Evolutionary conservation across 805 yeast species (phyloP).

Genomic region (Wickerhamiella lipophila): DNA sequence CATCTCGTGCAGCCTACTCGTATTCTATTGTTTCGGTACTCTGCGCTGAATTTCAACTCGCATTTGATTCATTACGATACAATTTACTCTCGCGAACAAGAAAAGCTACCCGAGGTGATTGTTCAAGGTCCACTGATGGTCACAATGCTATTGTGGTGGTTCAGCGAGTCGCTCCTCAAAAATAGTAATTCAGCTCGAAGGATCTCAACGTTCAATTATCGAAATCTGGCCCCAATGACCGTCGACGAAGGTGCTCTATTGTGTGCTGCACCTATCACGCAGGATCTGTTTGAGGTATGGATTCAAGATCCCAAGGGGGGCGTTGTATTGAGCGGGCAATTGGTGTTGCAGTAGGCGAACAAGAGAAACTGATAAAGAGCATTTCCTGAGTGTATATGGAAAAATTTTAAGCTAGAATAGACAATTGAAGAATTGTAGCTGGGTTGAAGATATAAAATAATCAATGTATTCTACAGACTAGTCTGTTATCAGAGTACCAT

Average conservation of each 20-base stretch:
- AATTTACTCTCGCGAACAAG: conserved; percentile 39
- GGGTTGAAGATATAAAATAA: too few species aligned
- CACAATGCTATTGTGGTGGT: conserved; percentile 46
- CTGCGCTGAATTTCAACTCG: conserved; percentile 67
- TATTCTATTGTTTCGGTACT: conserved; percentile 45
- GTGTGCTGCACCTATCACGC: conserved; percentile 18
- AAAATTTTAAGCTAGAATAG: too few species aligned
- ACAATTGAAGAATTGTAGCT: too few species aligned
- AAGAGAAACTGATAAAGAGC: too few species aligned
- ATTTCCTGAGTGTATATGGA: too few species aligned
- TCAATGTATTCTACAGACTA: too few species aligned
- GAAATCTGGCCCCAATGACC: conserved; percentile 40
- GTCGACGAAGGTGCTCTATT: conserved; percentile 29
- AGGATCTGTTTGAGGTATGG: conserved; percentile 17
- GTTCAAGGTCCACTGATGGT: conserved; percentile 76
- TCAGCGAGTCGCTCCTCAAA: conserved; percentile 21
- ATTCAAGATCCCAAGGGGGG: conserved; percentile 15
- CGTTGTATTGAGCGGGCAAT: conserved; percentile 14
- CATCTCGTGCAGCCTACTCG: conserved; percentile 31
- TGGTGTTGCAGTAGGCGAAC: conserved; percentile 10
- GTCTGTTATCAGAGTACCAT: too few species aligned
- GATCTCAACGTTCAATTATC: conserved; percentile 34
- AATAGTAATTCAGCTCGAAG: conserved; percentile 14
- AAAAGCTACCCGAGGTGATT: conserved; percentile 47
- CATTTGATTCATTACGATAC: conserved; percentile 72